Evolutionary conservation across 345 rosid genomes (phyloP).

Genomic region (Noccaea bulbosa): DNA sequence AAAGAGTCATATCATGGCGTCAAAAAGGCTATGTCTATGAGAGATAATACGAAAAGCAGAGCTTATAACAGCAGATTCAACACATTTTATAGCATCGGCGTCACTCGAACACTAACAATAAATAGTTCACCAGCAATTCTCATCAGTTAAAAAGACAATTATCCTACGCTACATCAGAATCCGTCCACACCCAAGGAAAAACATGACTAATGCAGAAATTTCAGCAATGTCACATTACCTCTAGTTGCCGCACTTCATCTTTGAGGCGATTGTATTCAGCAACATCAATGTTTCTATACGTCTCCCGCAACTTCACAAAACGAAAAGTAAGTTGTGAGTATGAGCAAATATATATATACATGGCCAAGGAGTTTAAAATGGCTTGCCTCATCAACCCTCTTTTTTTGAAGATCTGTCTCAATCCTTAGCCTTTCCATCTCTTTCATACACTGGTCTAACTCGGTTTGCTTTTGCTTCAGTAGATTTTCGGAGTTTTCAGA

Average conservation of each 20-base stretch:
- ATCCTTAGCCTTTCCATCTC: constrained; percentile 65
- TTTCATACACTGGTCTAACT: constrained; percentile 69
- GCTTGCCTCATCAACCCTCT: constrained; percentile 76
- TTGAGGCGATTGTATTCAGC: constrained; percentile 80
- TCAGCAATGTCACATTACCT: constrained; percentile 49
- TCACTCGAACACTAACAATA: constrained; percentile 5
- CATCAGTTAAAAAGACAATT: constrained; percentile 17
- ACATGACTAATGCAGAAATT: neutral
- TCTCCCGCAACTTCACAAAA: constrained; percentile 68
- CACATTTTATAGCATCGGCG: constrained; percentile 13
- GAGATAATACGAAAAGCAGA: neutral
- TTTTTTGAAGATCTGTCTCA: constrained; percentile 67
- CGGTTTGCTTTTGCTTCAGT: constrained; percentile 65
- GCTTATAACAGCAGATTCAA: constrained; percentile 10
- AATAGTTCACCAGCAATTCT: neutral
- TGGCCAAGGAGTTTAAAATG: constrained; percentile 26
- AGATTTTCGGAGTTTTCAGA: constrained; percentile 54
- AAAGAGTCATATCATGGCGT: constrained; percentile 27
- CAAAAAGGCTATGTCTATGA: neutral
- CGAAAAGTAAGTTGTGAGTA: constrained; percentile 31
- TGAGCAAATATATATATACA: constrained; percentile 12
- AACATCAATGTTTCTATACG: constrained; percentile 63
- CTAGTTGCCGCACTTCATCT: constrained; percentile 60
- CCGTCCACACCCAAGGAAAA: constrained; percentile 10
- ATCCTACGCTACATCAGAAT: neutral